A percentile compares a stretch with the other conserved stretches of the same genome.
phyloP scores from a whole-genome alignment of 305 asterid species.

The Fraxinus albicans region DNA sequence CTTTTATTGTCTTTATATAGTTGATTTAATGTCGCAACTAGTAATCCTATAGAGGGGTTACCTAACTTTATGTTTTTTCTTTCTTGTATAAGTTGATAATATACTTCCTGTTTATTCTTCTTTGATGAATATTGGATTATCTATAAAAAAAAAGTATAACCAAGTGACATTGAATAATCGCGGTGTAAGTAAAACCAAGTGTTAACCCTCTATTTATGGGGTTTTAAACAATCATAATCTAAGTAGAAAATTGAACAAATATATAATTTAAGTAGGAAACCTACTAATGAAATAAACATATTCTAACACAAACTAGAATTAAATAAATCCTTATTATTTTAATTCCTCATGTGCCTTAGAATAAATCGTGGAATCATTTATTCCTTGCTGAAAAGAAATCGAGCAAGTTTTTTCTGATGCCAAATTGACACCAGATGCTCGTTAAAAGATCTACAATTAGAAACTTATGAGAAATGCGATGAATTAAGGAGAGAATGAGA shows the following conservation, averaged over 20 bases:
- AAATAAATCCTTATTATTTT: background rate
- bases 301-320: background rate
- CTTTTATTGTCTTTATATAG: too few species aligned
- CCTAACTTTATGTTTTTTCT: too few species aligned
- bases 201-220: background rate
- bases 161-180: background rate
- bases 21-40: too few species aligned
- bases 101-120: too few species aligned
- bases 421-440: background rate
- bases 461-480: background rate
- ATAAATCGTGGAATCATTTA: background rate
- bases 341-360: background rate
- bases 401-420: background rate
- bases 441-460: background rate
- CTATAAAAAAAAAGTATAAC: too few species aligned
- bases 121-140: too few species aligned
- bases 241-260: background rate
- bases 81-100: too few species aligned
- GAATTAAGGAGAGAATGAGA: background rate
- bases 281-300: background rate
- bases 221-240: background rate
- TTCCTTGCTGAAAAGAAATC: background rate
- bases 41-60: too few species aligned
- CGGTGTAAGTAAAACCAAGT: background rate
- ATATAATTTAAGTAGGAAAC: background rate